Conservation (phyloP, 768 basidiomycete genomes). For the Lyophyllum atratum region DNA sequence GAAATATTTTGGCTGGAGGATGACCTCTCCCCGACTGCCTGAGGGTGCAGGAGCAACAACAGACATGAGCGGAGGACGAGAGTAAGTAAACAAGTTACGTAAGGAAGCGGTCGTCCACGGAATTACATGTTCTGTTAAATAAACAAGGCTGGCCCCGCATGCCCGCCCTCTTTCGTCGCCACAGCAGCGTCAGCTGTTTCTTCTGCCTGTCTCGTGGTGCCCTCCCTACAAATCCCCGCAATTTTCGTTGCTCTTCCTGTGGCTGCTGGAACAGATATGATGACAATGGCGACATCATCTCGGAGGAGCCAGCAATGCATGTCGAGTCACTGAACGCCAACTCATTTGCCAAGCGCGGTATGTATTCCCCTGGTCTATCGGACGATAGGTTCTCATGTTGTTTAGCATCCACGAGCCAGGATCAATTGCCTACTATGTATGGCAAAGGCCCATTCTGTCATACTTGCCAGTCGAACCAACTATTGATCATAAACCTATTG, state of each 20-base stretch:
- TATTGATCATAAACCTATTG: constrained; percentile 80
- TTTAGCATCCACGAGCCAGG: constrained; percentile 68
- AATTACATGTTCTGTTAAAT: neutral
- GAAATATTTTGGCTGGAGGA: constrained; percentile 76
- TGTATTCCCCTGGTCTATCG: constrained; percentile 16
- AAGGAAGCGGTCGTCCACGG: constrained; percentile 4
- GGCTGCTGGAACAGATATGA: constrained; percentile 77
- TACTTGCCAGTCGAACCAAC: constrained; percentile 91
- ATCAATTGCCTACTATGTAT: constrained; percentile 66
- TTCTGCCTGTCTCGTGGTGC: constrained; percentile 61
- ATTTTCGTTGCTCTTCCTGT: constrained; percentile 70
- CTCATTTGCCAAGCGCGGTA: constrained; percentile 77
- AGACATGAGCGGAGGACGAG: constrained; percentile 39
- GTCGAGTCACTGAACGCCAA: constrained; percentile 68
- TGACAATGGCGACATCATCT: constrained; percentile 71
- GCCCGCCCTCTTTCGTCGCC: constrained; percentile 54
- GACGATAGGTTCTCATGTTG: neutral
- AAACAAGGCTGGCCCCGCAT: constrained; percentile 20
- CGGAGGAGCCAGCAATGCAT: constrained; percentile 89
- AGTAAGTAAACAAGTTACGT: constrained; percentile 24
- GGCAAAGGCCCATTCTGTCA: constrained; percentile 76
- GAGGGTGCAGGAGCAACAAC: constrained; percentile 54
- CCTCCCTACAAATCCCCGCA: constrained; percentile 47
- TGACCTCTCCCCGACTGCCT: constrained; percentile 56
- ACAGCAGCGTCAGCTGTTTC: constrained; percentile 58